Conservation (phyloP, 352 stramenopile species). For the Nannochloropsis limnetica region DNA sequence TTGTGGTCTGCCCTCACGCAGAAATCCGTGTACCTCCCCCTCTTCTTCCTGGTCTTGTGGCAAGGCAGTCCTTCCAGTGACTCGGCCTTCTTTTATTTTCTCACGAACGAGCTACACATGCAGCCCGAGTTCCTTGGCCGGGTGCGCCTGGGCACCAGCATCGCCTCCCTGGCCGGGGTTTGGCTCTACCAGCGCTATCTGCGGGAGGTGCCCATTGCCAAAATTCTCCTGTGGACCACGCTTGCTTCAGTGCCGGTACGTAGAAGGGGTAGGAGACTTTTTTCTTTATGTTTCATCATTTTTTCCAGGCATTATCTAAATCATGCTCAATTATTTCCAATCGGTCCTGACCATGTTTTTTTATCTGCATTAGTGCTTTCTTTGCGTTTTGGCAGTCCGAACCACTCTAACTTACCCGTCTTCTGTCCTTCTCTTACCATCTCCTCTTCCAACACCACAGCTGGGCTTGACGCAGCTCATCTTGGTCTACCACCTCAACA, state of each 20-base stretch:
- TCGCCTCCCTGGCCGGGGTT: slow-evolving; percentile 59
- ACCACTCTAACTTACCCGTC: background rate
- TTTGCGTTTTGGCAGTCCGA: background rate
- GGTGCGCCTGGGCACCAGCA: slow-evolving; percentile 61
- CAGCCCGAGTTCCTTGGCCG: slow-evolving; percentile 84
- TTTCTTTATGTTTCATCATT: background rate
- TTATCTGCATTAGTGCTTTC: background rate
- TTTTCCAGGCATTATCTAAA: background rate
- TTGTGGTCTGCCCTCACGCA: slow-evolving; percentile 50
- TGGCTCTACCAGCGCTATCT: slow-evolving; percentile 62
- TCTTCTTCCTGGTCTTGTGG: slow-evolving; percentile 88
- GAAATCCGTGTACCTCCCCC: slow-evolving; percentile 80
- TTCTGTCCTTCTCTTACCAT: background rate
- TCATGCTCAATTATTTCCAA: background rate
- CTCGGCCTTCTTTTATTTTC: slow-evolving; percentile 87
- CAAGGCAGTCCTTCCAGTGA: slow-evolving; percentile 82
- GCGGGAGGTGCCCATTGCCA: slow-evolving; percentile 78
- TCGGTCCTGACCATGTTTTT: background rate
- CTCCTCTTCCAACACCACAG: slow-evolving; percentile 33
- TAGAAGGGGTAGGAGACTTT: slow-evolving; percentile 56
- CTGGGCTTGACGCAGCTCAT: slow-evolving; percentile 62
- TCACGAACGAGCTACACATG: slow-evolving; percentile 75
- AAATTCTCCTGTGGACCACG: slow-evolving; percentile 75
- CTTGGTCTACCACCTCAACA: slow-evolving; percentile 81
- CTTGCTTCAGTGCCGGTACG: slow-evolving; percentile 60